A percentile compares a stretch with the other conserved stretches of the same genome.
These are phyloP conservation scores for Lepiota subincarnata DNA, from an alignment of 768 basidiomycete genomes.

Conservation along the genomic window DNA sequence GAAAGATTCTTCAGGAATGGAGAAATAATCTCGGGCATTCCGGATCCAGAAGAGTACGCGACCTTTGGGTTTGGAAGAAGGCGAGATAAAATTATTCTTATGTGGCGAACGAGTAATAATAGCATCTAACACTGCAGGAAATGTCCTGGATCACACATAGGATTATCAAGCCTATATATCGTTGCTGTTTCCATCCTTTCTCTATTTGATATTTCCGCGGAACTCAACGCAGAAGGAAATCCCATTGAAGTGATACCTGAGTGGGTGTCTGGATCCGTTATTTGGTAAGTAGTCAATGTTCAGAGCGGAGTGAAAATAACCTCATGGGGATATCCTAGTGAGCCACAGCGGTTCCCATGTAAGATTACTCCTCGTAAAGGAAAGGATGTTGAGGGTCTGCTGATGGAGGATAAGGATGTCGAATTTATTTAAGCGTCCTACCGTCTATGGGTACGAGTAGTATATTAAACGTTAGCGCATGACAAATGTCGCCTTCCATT, in stretches of 20 bases:
- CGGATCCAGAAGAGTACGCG: slow-evolving; percentile 18
- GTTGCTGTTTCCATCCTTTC: slow-evolving; percentile 12
- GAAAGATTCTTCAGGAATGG: slow-evolving; percentile 17
- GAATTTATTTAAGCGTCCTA: neutral
- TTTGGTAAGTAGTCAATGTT: no score
- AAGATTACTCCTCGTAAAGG: slow-evolving; percentile 3
- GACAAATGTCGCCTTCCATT: slow-evolving; percentile 18
- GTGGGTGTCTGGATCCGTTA: no score
- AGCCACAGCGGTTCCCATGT: neutral
- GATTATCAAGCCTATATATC: neutral
- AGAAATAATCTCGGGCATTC: slow-evolving; percentile 18
- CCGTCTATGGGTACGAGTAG: no score
- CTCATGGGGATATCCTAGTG: neutral
- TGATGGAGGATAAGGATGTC: neutral
- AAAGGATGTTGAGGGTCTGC: neutral
- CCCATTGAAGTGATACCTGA: neutral
- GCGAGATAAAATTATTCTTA: neutral
- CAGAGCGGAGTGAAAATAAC: neutral
- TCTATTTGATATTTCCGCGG: slow-evolving; percentile 15
- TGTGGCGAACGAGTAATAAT: no score
- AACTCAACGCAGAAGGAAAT: slow-evolving; percentile 7
- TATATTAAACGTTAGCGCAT: no score
- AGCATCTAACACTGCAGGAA: neutral
- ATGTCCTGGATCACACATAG: slow-evolving; percentile 12
- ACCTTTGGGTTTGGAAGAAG: slow-evolving; percentile 28